Conservation (phyloP, 345 rosid species). For the Brassica cretica region DNA sequence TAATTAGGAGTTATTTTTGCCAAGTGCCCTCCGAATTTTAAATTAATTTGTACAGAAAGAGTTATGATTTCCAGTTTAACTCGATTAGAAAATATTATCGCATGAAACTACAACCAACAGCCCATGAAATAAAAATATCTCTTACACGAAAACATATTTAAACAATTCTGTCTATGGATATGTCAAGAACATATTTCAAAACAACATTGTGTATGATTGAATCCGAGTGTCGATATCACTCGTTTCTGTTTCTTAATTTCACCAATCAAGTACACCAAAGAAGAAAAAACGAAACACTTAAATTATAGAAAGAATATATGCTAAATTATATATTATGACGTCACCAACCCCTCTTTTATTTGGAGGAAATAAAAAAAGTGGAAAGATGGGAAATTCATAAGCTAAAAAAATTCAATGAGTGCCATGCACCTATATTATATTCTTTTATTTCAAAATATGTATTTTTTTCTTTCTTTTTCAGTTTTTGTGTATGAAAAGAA, state of each 20-base stretch:
- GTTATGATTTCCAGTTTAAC: neutral
- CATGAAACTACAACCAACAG: neutral
- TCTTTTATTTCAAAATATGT: neutral
- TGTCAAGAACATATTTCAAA: neutral
- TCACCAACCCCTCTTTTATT: constrained; percentile 10
- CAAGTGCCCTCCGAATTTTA: neutral
- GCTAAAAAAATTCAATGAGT: neutral
- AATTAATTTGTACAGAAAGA: neutral
- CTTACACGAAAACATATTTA: neutral
- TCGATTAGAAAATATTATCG: neutral
- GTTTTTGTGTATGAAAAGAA: neutral
- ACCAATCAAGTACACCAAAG: constrained; percentile 1
- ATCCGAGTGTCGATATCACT: constrained; percentile 1
- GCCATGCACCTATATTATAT: constrained; percentile 10
- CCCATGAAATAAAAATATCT: neutral
- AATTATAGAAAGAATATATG: constrained; percentile 17
- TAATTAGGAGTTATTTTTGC: neutral
- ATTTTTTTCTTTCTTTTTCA: neutral
- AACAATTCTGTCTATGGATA: neutral
- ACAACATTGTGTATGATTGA: neutral
- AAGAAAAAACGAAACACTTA: neutral
- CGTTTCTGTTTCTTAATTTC: constrained; percentile 8
- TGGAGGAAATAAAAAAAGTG: constrained; percentile 11
- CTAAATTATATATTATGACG: neutral
- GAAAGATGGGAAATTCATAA: constrained; percentile 37